Percentiles rank a stretch among this genome's conserved stretches.
Conservation (phyloP, 306 rosid species). For the Quercus parvula region DNA sequence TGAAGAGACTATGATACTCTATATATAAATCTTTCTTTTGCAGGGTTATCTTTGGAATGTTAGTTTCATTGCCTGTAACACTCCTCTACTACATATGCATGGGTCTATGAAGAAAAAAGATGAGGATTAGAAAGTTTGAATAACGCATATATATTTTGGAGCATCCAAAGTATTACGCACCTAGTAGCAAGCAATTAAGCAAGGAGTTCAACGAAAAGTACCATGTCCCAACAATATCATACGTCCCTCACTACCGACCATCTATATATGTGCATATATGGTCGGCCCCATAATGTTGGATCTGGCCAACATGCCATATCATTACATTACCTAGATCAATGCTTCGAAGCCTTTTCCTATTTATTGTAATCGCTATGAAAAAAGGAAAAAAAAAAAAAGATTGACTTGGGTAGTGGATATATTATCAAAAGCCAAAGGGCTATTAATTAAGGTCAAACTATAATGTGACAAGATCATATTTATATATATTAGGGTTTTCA, state of each 20-base stretch:
- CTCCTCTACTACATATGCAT: constrained; percentile 55
- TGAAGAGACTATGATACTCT: background rate
- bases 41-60: constrained; percentile 84
- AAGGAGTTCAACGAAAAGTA: constrained; percentile 5
- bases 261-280: background rate
- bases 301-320: background rate
- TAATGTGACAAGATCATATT: constrained; percentile 19
- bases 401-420: constrained; percentile 16
- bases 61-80: constrained; percentile 61
- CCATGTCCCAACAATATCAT: constrained; percentile 5
- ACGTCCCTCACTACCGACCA: constrained; percentile 23
- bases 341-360: background rate
- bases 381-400: background rate
- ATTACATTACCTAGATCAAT: background rate
- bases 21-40: background rate
- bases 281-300: constrained; percentile 1
- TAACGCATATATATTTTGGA: constrained; percentile 4
- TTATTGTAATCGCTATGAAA: constrained; percentile 13
- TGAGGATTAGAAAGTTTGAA: constrained; percentile 1
- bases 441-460: background rate
- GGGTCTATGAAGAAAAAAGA: constrained; percentile 36
- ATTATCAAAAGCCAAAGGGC: constrained; percentile 12
- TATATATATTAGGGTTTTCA: constrained; percentile 1
- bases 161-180: constrained; percentile 15
- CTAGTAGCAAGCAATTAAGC: constrained; percentile 3